Evolutionary conservation across 2,329 filamentous ascomycete genomes (phyloP), one percentile per base, ranked within the genome.

Genomic region (Alternaria arbusti): DNA sequence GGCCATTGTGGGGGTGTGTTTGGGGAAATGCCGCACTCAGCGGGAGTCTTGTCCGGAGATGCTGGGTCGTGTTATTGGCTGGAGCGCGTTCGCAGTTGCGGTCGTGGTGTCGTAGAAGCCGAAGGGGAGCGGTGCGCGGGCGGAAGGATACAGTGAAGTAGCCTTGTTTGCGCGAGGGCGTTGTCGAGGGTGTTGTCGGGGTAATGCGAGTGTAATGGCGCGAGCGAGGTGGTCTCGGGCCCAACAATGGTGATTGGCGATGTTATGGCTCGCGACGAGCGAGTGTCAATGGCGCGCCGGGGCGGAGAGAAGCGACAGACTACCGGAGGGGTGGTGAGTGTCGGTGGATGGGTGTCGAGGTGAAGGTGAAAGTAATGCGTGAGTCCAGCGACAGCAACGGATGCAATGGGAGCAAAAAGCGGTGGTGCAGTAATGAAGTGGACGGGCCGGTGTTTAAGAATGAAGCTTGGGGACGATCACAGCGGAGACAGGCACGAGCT

Each of bases 1-100:
- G 68, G 79, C 78, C 79, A 81, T 81, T 60, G 32, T 73, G 66
- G 45, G 43, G 8, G 61, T 52, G 63, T 44, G 36, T 61, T 51
- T 44, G 15, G 22, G 54, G 6, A 54, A 47, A 44, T 44, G 58
- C 44, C 54, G 63, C 63, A 54, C 56, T 57, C 52, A 40, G 36
- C 45, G 22, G 49, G 40, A 45, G 28, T 22, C 26, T 23, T 23
- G 36, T 40, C 36, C 36, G 36, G 36, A 40, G n/a, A 40, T 40
- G 36, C 36, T 45, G 43, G 28, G 7, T 12, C 43, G 40, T 13
- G 26, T 40, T 28, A 58, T 50, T 43, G 36, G 43, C 10, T 12
- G 40, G 28, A 46, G 46, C 43, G 45, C 23, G 66, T 26, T 46
- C 17, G 47, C 17, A 23, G 47, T 40, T 40, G 36, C 36, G 36